Percentiles rank a stretch among this genome's conserved stretches.
Conservation (phyloP, 108 stramenopile species). For the Schizochytrium sp. region DNA sequence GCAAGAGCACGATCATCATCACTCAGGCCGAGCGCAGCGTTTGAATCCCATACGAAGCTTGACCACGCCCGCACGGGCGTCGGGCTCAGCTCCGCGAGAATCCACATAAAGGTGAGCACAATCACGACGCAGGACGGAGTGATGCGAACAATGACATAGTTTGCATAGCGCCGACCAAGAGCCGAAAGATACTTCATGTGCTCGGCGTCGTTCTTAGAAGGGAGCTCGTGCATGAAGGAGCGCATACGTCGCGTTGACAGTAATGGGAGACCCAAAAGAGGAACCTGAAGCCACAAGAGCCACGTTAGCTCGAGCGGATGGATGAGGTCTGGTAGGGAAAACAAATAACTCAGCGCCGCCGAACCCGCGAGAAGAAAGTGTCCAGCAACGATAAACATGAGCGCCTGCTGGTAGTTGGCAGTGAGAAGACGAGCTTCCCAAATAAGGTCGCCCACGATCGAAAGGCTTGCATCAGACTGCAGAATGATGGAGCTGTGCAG, state of each 20-base stretch:
- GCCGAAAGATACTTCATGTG: not conserved
- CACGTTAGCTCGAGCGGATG: not conserved
- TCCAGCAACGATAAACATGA: not conserved
- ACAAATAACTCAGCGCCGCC: not conserved
- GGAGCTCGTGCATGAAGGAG: not conserved
- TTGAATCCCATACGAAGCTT: not conserved
- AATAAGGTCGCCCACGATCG: conserved; percentile 2
- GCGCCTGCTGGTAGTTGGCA: not conserved
- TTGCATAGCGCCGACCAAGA: not conserved
- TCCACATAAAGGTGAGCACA: not conserved
- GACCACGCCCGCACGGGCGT: not conserved
- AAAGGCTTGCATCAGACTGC: not conserved
- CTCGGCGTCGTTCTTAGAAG: not conserved
- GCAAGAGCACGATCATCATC: not conserved
- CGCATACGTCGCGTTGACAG: not conserved
- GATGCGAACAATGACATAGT: not conserved
- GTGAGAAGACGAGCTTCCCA: not conserved
- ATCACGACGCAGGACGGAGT: not conserved
- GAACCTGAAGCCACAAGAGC: not conserved
- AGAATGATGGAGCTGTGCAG: not conserved
- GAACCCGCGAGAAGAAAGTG: not conserved
- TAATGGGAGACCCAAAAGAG: not conserved
- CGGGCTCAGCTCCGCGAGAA: not conserved
- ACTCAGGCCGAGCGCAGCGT: not conserved
- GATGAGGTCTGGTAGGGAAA: not conserved